Evolutionary conservation across 768 basidiomycete species (phyloP).

Genomic region (Mycena filopes): DNA sequence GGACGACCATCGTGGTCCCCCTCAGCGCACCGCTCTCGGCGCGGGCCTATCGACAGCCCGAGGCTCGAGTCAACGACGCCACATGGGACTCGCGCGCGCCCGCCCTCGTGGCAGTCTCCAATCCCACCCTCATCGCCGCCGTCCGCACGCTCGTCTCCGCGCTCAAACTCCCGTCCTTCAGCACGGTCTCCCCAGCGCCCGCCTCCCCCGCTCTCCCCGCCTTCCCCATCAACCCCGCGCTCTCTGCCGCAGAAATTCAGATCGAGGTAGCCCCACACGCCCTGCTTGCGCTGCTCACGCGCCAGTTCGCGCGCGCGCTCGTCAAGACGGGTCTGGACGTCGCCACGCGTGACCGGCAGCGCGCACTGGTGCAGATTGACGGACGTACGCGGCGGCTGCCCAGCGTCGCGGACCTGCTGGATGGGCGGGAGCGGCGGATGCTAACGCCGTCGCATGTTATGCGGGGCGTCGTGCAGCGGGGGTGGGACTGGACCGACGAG

Average conservation of each 20-base stretch:
- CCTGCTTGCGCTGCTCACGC: conserved; percentile 48
- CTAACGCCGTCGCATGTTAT: conserved; percentile 58
- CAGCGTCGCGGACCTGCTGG: conserved; percentile 29
- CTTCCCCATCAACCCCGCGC: conserved; percentile 44
- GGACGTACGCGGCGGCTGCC: conserved; percentile 30
- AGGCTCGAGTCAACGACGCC: not conserved
- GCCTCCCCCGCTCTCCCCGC: conserved; percentile 18
- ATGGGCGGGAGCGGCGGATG: conserved; percentile 33
- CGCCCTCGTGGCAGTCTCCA: conserved; percentile 40
- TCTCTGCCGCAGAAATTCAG: conserved; percentile 42
- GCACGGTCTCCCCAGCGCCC: conserved; percentile 8
- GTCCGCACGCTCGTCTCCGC: conserved; percentile 40
- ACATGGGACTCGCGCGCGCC: conserved; percentile 27
- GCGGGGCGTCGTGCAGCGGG: conserved; percentile 48
- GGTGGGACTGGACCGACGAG: conserved; percentile 34
- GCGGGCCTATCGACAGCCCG: not conserved
- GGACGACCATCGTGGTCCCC: conserved; percentile 3
- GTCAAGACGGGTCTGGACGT: conserved; percentile 50
- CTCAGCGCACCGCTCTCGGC: not conserved
- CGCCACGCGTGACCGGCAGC: conserved; percentile 45
- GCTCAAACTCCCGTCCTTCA: conserved; percentile 42
- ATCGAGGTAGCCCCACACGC: conserved; percentile 52
- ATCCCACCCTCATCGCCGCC: conserved; percentile 47
- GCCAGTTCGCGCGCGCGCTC: conserved; percentile 48
- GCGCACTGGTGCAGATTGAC: conserved; percentile 31